These are phyloP conservation scores for Gracilariopsis chorda DNA, from an alignment of 23 red algal species.

Conservation along the genomic window DNA sequence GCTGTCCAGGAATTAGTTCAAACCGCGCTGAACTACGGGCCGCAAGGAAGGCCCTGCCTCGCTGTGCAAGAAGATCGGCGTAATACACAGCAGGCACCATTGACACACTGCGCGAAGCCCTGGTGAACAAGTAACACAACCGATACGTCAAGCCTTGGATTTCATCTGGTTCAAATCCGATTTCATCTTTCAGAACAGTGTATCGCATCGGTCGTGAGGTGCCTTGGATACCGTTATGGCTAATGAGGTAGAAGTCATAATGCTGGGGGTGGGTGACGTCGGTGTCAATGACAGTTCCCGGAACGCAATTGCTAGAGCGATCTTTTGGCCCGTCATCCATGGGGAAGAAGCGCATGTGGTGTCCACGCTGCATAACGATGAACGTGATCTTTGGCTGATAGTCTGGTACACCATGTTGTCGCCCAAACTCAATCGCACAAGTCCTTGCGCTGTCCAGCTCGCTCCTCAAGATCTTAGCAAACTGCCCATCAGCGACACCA, in stretches of 20 bases:
- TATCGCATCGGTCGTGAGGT: conserved; percentile 63
- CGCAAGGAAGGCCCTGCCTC: neutral
- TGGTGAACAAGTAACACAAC: conserved; percentile 51
- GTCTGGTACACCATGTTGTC: neutral
- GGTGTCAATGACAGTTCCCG: conserved; percentile 58
- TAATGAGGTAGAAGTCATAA: conserved; percentile 69
- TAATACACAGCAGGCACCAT: conserved; percentile 67
- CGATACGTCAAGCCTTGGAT: conserved; percentile 58
- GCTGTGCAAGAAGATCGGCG: conserved; percentile 41
- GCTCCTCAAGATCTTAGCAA: conserved; percentile 33
- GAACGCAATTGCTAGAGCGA: conserved; percentile 53
- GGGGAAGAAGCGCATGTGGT: conserved; percentile 62
- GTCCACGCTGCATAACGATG: conserved; percentile 70
- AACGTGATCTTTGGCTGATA: conserved; percentile 62
- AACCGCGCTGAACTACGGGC: conserved; percentile 1
- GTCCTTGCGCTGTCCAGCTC: conserved; percentile 34
- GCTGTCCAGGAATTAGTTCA: conserved; percentile 11
- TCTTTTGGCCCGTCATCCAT: conserved; percentile 25
- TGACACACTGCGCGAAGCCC: conserved; percentile 40
- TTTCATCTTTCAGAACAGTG: conserved; percentile 57
- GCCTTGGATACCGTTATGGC: conserved; percentile 72
- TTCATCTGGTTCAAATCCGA: conserved; percentile 48
- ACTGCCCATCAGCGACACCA: conserved; percentile 69
- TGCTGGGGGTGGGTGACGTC: conserved; percentile 42
- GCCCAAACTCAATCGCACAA: neutral